Evolutionary conservation across 208 protist genomes (phyloP), one percentile per base, ranked within the genome.

Genomic region (Crithidia bombi): DNA sequence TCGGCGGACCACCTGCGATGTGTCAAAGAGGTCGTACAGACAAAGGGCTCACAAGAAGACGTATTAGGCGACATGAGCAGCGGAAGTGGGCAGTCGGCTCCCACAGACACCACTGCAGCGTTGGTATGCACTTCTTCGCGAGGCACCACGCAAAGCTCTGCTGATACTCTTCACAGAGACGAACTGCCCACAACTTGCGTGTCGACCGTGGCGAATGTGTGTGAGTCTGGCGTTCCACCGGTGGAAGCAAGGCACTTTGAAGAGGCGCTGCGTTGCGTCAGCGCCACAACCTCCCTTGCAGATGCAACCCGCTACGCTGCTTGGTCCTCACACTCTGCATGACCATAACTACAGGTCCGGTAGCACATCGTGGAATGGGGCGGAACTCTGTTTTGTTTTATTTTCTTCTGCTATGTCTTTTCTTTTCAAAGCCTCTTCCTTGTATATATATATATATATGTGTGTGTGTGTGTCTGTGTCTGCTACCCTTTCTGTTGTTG

Each of bases 241-340:
- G 75, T 80, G 38, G 62, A 70, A 41, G 64, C 28, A 21, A 38
- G 32, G 28, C 75, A 81, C 36, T 77, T 77, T 46, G 57, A 76
- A 35, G 58, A 39, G 7, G 75, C 75, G 12, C 54, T 80, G 55
- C 43, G 26, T 9, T 28, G 35, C 43, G 52, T 71, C 38, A 26
- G 46, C 12, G 63, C 75, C 2, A 69, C 75, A 1, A 73, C 65
- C 12, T 54, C 68, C 3, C 56, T 36, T 12, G 54, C 59, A 0
- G 75, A 74, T n/a, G 23, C 68, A 21, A 47, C 62, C 3, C 70
- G 70, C 25, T 76, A 76, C 55, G 15, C 56, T n/a, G 28, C n/a
- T 12, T 76, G 70, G 70, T 61, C 43, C 26, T 51, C 64, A 26
- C 49, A 43, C 43, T 3, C 14, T 55, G 50, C 26, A 7, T 36